Percentiles rank a stretch among this genome's conserved stretches.
Evolutionary conservation across 2,329 filamentous ascomycete genomes (phyloP).

Genomic region (Talaromyces sp.): DNA sequence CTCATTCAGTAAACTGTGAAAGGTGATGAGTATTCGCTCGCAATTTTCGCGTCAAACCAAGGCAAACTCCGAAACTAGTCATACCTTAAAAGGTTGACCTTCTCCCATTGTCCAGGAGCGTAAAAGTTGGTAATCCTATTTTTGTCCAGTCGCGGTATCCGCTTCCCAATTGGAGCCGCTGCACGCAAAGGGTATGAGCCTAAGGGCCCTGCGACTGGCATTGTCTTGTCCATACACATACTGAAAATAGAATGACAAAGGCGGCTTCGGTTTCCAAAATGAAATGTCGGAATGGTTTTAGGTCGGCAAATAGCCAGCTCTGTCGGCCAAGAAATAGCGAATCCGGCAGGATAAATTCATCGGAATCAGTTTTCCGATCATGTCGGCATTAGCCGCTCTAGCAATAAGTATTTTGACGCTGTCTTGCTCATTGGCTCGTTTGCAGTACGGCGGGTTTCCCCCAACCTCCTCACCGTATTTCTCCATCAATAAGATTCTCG

Average conservation of each 20-base stretch:
- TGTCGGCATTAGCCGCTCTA: neutral
- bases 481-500: neutral
- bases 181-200: neutral
- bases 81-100: slow-evolving; percentile 68
- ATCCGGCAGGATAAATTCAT: neutral
- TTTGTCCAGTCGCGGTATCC: slow-evolving; percentile 1
- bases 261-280: neutral
- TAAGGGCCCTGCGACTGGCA: neutral
- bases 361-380: neutral
- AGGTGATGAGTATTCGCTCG: neutral
- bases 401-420: neutral
- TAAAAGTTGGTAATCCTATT: slow-evolving; percentile 55
- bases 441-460: neutral
- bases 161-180: neutral
- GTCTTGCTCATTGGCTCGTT: neutral
- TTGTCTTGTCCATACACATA: neutral
- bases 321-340: neutral
- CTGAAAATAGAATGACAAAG: neutral
- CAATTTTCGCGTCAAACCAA: neutral
- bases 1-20: slow-evolving; percentile 65
- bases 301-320: neutral
- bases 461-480: neutral
- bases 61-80: neutral
- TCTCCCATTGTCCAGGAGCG: slow-evolving; percentile 70
- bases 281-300: neutral